Conservation (phyloP, 441 rosid genomes). For the Francoa sonchifolia region DNA sequence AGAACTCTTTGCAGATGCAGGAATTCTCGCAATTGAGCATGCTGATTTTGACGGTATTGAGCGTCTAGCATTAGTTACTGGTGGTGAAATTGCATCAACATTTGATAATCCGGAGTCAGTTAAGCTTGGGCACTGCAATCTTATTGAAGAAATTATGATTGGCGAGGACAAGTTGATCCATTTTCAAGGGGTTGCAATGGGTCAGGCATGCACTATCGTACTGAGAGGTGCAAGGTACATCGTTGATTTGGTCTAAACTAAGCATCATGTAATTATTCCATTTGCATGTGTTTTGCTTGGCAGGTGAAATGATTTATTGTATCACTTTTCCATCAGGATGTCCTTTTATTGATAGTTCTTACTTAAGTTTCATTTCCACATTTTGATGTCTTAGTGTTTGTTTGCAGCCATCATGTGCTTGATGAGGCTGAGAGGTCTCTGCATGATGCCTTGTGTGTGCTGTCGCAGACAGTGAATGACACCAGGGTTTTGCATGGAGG, state of each 20-base stretch:
- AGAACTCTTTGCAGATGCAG: conserved; percentile 95
- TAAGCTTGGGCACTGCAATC: conserved; percentile 90
- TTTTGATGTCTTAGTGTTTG: conserved; percentile 6
- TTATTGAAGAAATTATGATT: conserved; percentile 96
- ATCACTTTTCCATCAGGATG: neutral
- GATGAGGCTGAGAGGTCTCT: conserved; percentile 97
- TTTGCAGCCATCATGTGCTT: conserved; percentile 80
- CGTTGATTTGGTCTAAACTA: no score
- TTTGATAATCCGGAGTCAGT: conserved; percentile 98
- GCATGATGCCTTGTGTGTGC: conserved; percentile 93
- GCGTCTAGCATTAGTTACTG: conserved; percentile 85
- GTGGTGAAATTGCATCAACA: conserved; percentile 96
- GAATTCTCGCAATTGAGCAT: conserved; percentile 95
- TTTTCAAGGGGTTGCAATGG: conserved; percentile 91
- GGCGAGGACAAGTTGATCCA: conserved; percentile 96
- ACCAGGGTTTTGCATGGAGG: conserved; percentile 90
- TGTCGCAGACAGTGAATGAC: conserved; percentile 92
- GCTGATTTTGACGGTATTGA: conserved; percentile 99
- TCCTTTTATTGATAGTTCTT: no score
- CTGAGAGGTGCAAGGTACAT: conserved; percentile 85
- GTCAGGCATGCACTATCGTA: conserved; percentile 92
- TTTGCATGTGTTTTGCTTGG: conserved; percentile 2
- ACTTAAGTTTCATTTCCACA: neutral
- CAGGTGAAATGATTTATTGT: neutral
- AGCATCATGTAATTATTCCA: no score